Evolutionary conservation across 345 rosid genomes (phyloP), one percentile per base, ranked within the genome.

Genomic region (Ricinus communis): DNA sequence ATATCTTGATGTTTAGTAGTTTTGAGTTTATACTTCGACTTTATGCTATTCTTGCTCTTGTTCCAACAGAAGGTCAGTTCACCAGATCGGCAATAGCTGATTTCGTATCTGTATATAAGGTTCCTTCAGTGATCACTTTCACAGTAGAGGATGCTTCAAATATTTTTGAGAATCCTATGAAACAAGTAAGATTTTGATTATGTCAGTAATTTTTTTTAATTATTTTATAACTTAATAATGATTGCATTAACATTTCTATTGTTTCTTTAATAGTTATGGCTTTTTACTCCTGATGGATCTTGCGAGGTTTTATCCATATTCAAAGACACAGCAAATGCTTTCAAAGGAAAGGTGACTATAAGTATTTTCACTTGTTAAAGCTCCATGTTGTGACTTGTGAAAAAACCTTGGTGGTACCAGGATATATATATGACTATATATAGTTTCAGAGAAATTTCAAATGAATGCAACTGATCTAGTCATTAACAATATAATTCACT

Each of bases 341-440:
- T 77, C 69, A 72, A 24, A 62, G 74, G 66, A 68, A 72, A 72
- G 81, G 77, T 72, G 41, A 46, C 12, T 46, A 30, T 46, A 16
- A 41, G 21, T 59, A 14, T 46, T 28, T 40, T 0, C n/a, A 50
- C 11, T 5, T 62, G 11, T 62, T 22, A 43, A 4, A 8, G 11
- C 4, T 38, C 5, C 43, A 38, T 9, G 9, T 38, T 38, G 4
- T 38, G 43, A 4, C 9, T 38, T n/a, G n/a, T n/a, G n/a, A n/a
- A n/a, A n/a, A n/a, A n/a, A n/a, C n/a, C n/a, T n/a, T n/a, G n/a
- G n/a, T n/a, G n/a, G n/a, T n/a, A n/a, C n/a, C n/a, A n/a, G n/a
- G n/a, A n/a, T n/a, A n/a, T n/a, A n/a, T n/a, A n/a, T n/a, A n/a
- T n/a, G n/a, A n/a, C n/a, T n/a, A n/a, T n/a, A n/a, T n/a, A n/a